A percentile compares a stretch with the other conserved stretches of the same genome.
Conservation (phyloP, 768 basidiomycete species). For the Mycena filopes region DNA sequence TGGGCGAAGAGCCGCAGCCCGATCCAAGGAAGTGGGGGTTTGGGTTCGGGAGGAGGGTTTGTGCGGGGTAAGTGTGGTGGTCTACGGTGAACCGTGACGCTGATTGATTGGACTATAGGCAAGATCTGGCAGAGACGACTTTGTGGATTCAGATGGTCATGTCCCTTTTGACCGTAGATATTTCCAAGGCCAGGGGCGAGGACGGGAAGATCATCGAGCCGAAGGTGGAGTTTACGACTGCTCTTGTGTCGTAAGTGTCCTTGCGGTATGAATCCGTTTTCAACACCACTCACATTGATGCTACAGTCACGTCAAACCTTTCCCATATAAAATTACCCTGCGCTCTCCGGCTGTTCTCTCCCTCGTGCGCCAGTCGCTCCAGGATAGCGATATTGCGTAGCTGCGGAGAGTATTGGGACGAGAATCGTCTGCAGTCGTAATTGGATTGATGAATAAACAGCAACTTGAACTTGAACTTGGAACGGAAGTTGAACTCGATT, state of each 20-base stretch:
- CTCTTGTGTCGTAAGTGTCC: slow-evolving; percentile 28
- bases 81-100: background rate
- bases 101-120: slow-evolving; percentile 2
- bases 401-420: too few species aligned
- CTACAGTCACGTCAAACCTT: slow-evolving; percentile 1
- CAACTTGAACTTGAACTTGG: too few species aligned
- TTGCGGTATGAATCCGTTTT: background rate
- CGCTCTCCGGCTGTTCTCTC: background rate
- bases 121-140: slow-evolving; percentile 32
- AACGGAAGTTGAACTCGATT: background rate
- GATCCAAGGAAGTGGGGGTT: slow-evolving; percentile 35
- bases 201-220: slow-evolving; percentile 48
- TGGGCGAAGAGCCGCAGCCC: slow-evolving; percentile 20
- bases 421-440: too few species aligned
- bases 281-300: background rate
- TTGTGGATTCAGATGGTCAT: slow-evolving; percentile 46
- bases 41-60: slow-evolving; percentile 33
- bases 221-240: slow-evolving; percentile 44
- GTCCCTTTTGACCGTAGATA: slow-evolving; percentile 57
- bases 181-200: slow-evolving; percentile 49
- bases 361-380: slow-evolving; percentile 7
- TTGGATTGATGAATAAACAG: too few species aligned
- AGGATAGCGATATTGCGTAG: background rate
- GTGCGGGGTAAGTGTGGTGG: slow-evolving; percentile 23
- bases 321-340: background rate